These are phyloP conservation scores for Neofusicoccum ribis DNA, from an alignment of 2,329 filamentous ascomycete genomes.

Conservation along the genomic window DNA sequence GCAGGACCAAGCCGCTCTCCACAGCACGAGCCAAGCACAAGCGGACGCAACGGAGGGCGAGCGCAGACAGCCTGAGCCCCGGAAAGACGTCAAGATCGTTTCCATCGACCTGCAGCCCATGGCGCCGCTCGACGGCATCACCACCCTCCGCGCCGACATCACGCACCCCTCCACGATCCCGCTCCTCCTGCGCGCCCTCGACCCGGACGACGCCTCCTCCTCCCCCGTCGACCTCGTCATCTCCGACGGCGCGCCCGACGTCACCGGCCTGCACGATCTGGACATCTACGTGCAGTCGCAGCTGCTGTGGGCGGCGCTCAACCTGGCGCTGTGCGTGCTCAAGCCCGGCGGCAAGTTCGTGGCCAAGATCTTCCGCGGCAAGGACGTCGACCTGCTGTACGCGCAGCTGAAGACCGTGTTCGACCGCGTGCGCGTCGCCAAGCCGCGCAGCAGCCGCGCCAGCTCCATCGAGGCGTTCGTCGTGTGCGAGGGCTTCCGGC, in stretches of 20 bases:
- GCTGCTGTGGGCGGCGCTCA: constrained; percentile 88
- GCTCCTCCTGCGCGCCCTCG: constrained; percentile 79
- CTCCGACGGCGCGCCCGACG: constrained; percentile 93
- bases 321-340: constrained; percentile 88
- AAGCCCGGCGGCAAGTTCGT: constrained; percentile 94
- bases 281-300: constrained; percentile 98
- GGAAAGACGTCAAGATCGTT: constrained; percentile 85
- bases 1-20: constrained; percentile 54
- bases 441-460: constrained; percentile 89
- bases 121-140: constrained; percentile 88
- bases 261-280: constrained; percentile 93
- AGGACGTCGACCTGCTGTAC: constrained; percentile 93
- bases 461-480: constrained; percentile 97
- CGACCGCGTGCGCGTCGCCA: constrained; percentile 81
- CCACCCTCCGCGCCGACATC: constrained; percentile 90
- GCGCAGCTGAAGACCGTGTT: constrained; percentile 94
- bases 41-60: constrained; percentile 24
- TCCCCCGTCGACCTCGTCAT: constrained; percentile 90
- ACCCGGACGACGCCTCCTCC: constrained; percentile 63
- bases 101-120: constrained; percentile 96
- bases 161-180: constrained; percentile 95
- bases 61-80: constrained; percentile 41
- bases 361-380: constrained; percentile 93
- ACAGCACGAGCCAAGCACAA: background rate
- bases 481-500: constrained; percentile 86